Percentiles rank a stretch among this genome's conserved stretches.
These are phyloP conservation scores for Ceratonia siliqua DNA, from an alignment of 306 rosid genomes.

Conservation along the genomic window DNA sequence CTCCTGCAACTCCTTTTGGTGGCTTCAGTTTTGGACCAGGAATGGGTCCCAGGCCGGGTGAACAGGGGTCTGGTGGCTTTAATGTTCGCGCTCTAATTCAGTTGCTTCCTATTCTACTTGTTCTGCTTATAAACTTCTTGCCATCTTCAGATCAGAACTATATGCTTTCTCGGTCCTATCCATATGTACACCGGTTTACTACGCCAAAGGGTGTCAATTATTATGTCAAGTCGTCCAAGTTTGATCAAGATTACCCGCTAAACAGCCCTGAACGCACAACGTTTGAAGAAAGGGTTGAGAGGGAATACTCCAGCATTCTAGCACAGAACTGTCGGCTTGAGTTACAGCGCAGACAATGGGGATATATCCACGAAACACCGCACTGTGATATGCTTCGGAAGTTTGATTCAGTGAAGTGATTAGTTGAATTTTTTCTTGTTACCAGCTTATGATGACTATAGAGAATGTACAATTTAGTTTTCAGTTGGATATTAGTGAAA, in stretches of 20 bases:
- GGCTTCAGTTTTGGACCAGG: conserved; percentile 79
- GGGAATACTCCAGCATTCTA: conserved; percentile 70
- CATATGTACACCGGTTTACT: conserved; percentile 59
- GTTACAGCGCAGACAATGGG: conserved; percentile 92
- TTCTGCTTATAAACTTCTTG: conserved; percentile 64
- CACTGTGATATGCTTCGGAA: conserved; percentile 77
- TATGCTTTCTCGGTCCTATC: conserved; percentile 58
- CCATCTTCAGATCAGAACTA: conserved; percentile 79
- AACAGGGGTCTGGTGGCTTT: conserved; percentile 67
- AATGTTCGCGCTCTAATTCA: conserved; percentile 62
- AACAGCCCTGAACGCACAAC: conserved; percentile 44
- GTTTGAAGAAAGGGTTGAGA: conserved; percentile 67
- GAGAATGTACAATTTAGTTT: conserved; percentile 45
- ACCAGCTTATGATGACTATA: conserved; percentile 9
- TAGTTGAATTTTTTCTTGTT: conserved; percentile 36
- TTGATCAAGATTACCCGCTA: conserved; percentile 63
- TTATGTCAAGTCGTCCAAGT: conserved; percentile 72
- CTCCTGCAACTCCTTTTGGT: conserved; percentile 67
- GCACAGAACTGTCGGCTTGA: conserved; percentile 76
- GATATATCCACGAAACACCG: conserved; percentile 77
- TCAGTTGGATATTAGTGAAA: conserved; percentile 34
- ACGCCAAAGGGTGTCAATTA: conserved; percentile 77
- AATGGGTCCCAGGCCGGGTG: conserved; percentile 61
- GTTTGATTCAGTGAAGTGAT: conserved; percentile 50
- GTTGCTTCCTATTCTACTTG: conserved; percentile 68